Conservation (phyloP, 768 basidiomycete species). For the Kwoniella dejecticola region DNA sequence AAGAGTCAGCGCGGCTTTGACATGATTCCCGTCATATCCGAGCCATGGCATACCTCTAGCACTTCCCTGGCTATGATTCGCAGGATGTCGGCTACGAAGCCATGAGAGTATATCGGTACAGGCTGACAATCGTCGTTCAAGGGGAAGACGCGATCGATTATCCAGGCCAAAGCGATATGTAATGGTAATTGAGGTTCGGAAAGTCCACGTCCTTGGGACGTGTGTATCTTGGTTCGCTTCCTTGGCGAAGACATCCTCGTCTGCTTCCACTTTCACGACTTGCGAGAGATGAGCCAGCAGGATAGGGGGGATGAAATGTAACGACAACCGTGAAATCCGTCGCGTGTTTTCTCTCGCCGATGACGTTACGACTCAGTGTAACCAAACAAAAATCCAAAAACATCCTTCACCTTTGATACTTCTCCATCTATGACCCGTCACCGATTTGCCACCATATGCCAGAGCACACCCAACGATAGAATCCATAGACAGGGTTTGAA, state of each 20-base stretch:
- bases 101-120: conserved; percentile 28
- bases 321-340: conserved; percentile 6
- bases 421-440: background rate
- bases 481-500: background rate
- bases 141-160: conserved; percentile 38
- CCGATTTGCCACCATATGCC: conserved; percentile 1
- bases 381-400: background rate
- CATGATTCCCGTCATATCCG: too few species aligned
- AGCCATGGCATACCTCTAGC: conserved; percentile 29
- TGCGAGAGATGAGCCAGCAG: too few species aligned
- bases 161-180: conserved; percentile 34
- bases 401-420: background rate
- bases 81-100: conserved; percentile 33
- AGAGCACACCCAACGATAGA: too few species aligned
- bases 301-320: too few species aligned
- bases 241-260: conserved; percentile 23
- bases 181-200: conserved; percentile 36
- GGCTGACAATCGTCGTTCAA: conserved; percentile 25
- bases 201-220: conserved; percentile 10
- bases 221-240: conserved; percentile 4
- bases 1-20: too few species aligned
- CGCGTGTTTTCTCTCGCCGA: conserved; percentile 8
- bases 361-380: conserved; percentile 8
- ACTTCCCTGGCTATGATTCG: conserved; percentile 37
- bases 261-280: background rate